A percentile compares a stretch with the other conserved stretches of the same genome.
Evolutionary conservation across 805 yeast genomes (phyloP).

Genomic region (Teunomyces lycoperdinae): DNA sequence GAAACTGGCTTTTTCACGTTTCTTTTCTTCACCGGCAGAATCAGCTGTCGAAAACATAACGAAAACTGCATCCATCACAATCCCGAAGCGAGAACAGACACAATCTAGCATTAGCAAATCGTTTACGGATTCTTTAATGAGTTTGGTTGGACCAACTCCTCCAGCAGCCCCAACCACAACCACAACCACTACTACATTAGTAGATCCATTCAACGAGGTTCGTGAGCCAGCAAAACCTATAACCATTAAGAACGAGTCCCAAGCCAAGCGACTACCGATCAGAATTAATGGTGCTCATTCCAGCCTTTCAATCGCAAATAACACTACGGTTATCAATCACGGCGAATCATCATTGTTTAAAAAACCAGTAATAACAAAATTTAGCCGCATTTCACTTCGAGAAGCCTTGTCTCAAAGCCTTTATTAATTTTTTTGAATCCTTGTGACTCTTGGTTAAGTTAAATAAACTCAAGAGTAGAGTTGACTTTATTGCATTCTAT

Average conservation of each 20-base stretch:
- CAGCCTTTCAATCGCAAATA: constrained; percentile 39
- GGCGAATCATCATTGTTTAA: constrained; percentile 40
- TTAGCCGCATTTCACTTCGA: constrained; percentile 46
- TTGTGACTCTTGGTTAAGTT: constrained; percentile 3
- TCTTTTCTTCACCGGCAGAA: constrained; percentile 18
- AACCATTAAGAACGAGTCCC: constrained; percentile 24
- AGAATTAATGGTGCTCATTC: constrained; percentile 37
- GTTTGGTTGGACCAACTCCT: constrained; percentile 14
- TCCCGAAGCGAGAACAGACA: neutral
- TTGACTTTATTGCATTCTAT: neutral
- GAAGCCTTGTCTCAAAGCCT: constrained; percentile 38
- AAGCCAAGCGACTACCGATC: constrained; percentile 31
- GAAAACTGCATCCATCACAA: neutral
- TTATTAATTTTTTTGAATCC: neutral
- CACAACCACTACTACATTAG: neutral
- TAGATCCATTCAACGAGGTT: constrained; percentile 3
- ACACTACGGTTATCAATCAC: constrained; percentile 39
- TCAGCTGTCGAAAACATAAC: neutral
- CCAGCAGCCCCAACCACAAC: constrained; percentile 1
- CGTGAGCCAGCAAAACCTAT: constrained; percentile 19
- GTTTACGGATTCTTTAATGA: constrained; percentile 28
- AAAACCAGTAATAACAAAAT: constrained; percentile 33
- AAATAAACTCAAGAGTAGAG: neutral
- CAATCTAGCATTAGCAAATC: constrained; percentile 19
- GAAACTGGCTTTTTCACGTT: constrained; percentile 16